Base-by-base conservation (phyloP, 768 basidiomycete genomes). In the Tricholoma sp. region DNA sequence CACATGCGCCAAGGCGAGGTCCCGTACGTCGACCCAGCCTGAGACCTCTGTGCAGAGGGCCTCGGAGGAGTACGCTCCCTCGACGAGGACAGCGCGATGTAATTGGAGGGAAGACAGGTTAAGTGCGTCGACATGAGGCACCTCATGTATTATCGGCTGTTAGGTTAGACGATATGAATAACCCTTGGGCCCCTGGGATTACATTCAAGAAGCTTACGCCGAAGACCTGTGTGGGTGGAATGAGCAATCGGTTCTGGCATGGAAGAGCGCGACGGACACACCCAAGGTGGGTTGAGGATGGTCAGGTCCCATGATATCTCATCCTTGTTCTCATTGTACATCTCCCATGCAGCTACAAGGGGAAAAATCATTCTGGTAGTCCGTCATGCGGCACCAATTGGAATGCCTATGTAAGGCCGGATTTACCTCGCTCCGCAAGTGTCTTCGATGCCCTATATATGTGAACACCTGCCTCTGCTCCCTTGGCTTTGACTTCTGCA, bases 391-490 rank as follows among this genome's bases (percentile, higher is more conserved):
- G 36, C 36, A 37, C 36, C 36, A 37, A 37, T 37, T 41, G 39
- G 10, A n/a, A n/a, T n/a, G n/a, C n/a, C n/a, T n/a, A n/a, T n/a
- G n/a, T n/a, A n/a, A n/a, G n/a, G n/a, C n/a, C n/a, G n/a, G n/a
- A 56, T 57, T 11, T 55, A 80, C 83, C 76, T 69, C 72, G 74
- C 69, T 91, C 89, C 0, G 86, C 84, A 2, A 88, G 71, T 2
- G 75, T 77, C 73, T 91, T 90, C n/a, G 80, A 81, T 3, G 84
- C 82, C 18, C 74, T 62, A 66, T 90, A 90, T 60, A 78, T 82
- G 17, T 67, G 58, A n/a, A 66, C 57, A 0, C 58, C 57, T 0
- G 80, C 80, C 1, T 76, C 72, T 11, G 70, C 66, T 0, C 85
- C 86, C 48, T 81, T 70, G 57, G 80, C 72, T 55, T 79, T 71